Evolutionary conservation across 2,329 filamentous ascomycete species (phyloP).

Genomic region (Beauveria medogensis): DNA sequence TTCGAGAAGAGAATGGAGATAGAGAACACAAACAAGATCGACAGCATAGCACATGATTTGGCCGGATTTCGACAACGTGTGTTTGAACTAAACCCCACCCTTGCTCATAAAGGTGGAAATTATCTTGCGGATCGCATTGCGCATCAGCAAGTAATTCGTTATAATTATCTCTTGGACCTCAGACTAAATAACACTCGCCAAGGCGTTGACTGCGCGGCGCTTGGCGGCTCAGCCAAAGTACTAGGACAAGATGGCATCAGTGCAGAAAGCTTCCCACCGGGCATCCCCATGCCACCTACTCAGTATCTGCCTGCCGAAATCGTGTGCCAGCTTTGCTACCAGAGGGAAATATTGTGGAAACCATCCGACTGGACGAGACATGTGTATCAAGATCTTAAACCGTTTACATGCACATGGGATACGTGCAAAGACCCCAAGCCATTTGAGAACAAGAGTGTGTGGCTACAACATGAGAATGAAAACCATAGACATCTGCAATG

Average conservation of each 20-base stretch:
- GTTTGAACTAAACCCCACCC: conserved; percentile 61
- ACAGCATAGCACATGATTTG: conserved; percentile 62
- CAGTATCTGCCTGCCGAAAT: conserved; percentile 73
- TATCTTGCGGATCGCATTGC: conserved; percentile 75
- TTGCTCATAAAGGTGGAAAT: conserved; percentile 41
- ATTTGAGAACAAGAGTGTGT: conserved; percentile 92
- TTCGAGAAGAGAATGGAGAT: conserved; percentile 49
- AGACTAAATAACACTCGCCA: conserved; percentile 62
- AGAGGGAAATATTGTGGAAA: conserved; percentile 76
- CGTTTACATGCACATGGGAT: conserved; percentile 87
- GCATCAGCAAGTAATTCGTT: conserved; percentile 70
- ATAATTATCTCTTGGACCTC: conserved; percentile 64
- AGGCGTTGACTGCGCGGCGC: conserved; percentile 52
- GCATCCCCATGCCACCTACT: conserved; percentile 76
- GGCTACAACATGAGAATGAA: conserved; percentile 92
- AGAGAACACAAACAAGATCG: conserved; percentile 54
- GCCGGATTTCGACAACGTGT: conserved; percentile 73
- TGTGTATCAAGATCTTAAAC: conserved; percentile 86
- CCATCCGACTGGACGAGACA: conserved; percentile 97
- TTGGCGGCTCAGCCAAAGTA: conserved; percentile 57
- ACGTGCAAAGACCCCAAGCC: conserved; percentile 77
- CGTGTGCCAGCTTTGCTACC: conserved; percentile 82
- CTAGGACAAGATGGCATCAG: conserved; percentile 61
- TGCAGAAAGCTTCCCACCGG: conserved; percentile 66
- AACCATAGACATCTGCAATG: conserved; percentile 82